Evolutionary conservation across 2,329 filamentous ascomycete genomes (phyloP).

Genomic region (Lojkania enalia): DNA sequence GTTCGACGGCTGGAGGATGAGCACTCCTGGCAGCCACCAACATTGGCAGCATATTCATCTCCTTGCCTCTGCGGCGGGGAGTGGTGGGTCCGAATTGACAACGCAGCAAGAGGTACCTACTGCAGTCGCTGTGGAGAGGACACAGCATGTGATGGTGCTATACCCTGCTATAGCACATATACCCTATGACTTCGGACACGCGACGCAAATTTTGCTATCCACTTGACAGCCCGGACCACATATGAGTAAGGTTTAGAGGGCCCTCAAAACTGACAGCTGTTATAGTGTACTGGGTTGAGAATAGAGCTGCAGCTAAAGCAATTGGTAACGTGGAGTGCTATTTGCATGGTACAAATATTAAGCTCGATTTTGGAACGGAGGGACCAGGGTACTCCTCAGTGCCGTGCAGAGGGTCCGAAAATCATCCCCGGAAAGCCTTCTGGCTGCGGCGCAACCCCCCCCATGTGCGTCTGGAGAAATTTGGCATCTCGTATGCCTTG

Average conservation of each 20-base stretch:
- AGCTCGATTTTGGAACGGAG: slow-evolving; percentile 19
- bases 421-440: slow-evolving; percentile 22
- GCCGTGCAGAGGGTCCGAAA: slow-evolving; percentile 15
- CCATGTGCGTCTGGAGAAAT: slow-evolving; percentile 15
- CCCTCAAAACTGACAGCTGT: slow-evolving; percentile 15
- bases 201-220: background rate
- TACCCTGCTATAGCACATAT: slow-evolving; percentile 27
- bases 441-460: slow-evolving; percentile 17
- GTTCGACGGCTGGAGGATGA: background rate
- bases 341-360: slow-evolving; percentile 16
- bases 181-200: slow-evolving; percentile 17
- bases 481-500: slow-evolving; percentile 29
- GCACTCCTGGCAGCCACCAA: slow-evolving; percentile 11
- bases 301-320: slow-evolving; percentile 20
- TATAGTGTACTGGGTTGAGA: slow-evolving; percentile 7
- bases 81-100: slow-evolving; percentile 11
- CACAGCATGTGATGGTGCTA: slow-evolving; percentile 25
- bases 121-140: slow-evolving; percentile 16
- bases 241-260: slow-evolving; percentile 15
- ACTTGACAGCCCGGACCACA: slow-evolving; percentile 13
- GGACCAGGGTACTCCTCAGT: slow-evolving; percentile 12
- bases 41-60: slow-evolving; percentile 9
- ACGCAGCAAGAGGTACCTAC: slow-evolving; percentile 11
- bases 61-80: slow-evolving; percentile 1
- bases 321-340: slow-evolving; percentile 24